Conservation (phyloP, 768 basidiomycete species). For the Boletus tomentosulus region DNA sequence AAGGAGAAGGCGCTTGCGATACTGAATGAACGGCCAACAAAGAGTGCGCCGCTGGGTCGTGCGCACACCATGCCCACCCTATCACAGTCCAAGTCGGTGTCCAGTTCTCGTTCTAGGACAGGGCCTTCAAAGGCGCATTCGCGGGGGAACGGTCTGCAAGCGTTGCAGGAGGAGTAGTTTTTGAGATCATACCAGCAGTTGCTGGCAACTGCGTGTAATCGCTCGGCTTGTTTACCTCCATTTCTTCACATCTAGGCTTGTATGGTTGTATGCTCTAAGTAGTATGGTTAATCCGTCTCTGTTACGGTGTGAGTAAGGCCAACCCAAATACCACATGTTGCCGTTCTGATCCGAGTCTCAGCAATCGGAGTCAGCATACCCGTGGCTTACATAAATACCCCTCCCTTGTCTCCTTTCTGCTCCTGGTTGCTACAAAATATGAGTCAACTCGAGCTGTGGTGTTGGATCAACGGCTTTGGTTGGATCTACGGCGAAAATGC, state of each 20-base stretch:
- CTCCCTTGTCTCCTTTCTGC: no score
- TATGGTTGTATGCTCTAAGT: background rate
- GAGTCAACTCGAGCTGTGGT: no score
- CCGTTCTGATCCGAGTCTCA: no score
- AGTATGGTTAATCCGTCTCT: background rate
- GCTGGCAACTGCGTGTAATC: background rate
- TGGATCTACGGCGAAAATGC: no score
- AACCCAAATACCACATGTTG: no score
- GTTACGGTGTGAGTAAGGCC: no score
- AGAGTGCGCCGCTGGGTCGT: slow-evolving; percentile 8
- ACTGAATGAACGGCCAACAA: slow-evolving; percentile 1
- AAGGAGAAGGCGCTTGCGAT: slow-evolving; percentile 1
- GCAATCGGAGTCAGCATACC: no score
- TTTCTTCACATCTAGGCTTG: background rate
- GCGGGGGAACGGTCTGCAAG: slow-evolving; percentile 1
- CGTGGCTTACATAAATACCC: no score
- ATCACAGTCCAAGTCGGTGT: background rate
- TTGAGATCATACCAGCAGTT: background rate
- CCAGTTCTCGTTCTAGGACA: background rate
- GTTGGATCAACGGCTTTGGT: no score
- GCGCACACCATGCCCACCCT: slow-evolving; percentile 16
- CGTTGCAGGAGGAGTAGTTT: background rate
- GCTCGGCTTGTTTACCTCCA: background rate
- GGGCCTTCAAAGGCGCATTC: background rate
- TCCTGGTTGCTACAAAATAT: no score